These are phyloP conservation scores for Trichophyton equinum DNA, from an alignment of 2,329 filamentous ascomycete genomes.

Conservation along the genomic window DNA sequence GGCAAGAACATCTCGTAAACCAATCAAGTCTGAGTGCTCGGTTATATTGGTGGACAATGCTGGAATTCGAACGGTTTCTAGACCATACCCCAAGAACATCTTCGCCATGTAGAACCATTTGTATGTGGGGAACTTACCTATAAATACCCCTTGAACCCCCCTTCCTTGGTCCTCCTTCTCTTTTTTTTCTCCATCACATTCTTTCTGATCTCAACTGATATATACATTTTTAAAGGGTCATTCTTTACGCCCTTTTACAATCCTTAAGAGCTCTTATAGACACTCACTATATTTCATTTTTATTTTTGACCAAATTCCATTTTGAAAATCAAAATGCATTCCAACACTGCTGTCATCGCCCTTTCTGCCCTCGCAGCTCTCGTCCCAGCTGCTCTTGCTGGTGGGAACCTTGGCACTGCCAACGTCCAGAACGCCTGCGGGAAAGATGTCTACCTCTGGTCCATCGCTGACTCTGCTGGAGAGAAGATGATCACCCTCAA, in stretches of 20 bases:
- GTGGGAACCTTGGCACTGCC: conserved; percentile 19
- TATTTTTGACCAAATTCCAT: background rate
- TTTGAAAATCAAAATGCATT: conserved; percentile 21
- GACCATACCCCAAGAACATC: background rate
- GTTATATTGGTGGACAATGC: conserved; percentile 1
- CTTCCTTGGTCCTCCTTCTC: background rate
- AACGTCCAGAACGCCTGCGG: conserved; percentile 29
- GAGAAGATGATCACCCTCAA: conserved; percentile 24
- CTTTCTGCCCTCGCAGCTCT: conserved; percentile 23
- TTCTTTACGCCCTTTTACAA: conserved; percentile 7
- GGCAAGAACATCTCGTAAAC: background rate
- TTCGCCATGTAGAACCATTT: background rate
- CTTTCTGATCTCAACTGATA: conserved; percentile 3
- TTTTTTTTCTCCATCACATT: conserved; percentile 7
- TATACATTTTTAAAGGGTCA: conserved; percentile 6
- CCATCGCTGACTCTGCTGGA: conserved; percentile 24
- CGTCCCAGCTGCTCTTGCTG: conserved; percentile 19
- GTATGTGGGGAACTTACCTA: conserved; percentile 8
- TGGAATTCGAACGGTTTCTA: background rate
- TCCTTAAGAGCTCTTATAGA: conserved; percentile 1
- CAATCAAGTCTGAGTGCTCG: background rate
- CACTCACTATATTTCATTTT: conserved; percentile 4
- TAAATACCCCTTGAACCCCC: conserved; percentile 11
- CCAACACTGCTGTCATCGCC: conserved; percentile 24
- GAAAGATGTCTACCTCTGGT: conserved; percentile 30